Evolutionary conservation across 2,329 filamentous ascomycete species (phyloP).

Genomic region (Paecilomyces sp.): DNA sequence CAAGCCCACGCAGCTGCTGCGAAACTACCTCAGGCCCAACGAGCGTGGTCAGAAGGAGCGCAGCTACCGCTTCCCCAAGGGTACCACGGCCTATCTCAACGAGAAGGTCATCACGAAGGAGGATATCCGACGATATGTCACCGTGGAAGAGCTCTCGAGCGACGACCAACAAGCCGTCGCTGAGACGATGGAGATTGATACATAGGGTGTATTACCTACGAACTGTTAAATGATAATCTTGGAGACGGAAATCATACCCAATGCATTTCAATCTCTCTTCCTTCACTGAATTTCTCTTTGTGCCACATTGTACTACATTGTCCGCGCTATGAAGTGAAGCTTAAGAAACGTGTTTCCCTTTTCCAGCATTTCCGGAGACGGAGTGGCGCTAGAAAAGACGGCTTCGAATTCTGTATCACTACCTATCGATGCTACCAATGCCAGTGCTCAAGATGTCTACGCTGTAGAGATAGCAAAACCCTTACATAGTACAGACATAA

Average conservation of each 20-base stretch:
- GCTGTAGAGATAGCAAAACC: neutral
- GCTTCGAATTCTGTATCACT: neutral
- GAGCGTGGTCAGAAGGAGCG: slow-evolving; percentile 83
- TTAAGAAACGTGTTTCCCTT: neutral
- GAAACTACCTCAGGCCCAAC: slow-evolving; percentile 92
- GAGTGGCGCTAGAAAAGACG: neutral
- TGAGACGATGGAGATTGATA: slow-evolving; percentile 61
- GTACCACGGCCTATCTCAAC: slow-evolving; percentile 92
- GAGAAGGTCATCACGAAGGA: slow-evolving; percentile 94
- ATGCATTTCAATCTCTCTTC: neutral
- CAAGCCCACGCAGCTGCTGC: slow-evolving; percentile 79
- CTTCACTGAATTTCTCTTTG: neutral
- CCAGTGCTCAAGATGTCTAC: neutral
- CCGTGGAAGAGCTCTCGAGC: slow-evolving; percentile 73
- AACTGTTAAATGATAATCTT: neutral
- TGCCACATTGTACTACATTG: neutral
- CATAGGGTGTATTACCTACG: slow-evolving; percentile 14
- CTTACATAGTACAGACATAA: neutral
- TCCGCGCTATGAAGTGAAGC: neutral
- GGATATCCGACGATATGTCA: slow-evolving; percentile 90
- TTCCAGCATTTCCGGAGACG: neutral
- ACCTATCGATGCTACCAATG: neutral
- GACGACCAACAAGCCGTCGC: slow-evolving; percentile 50
- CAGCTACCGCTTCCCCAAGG: slow-evolving; percentile 83
- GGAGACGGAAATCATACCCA: neutral